These are phyloP conservation scores for Trypanosoma scelopori DNA, from an alignment of 208 protist species.

Conservation along the genomic window DNA sequence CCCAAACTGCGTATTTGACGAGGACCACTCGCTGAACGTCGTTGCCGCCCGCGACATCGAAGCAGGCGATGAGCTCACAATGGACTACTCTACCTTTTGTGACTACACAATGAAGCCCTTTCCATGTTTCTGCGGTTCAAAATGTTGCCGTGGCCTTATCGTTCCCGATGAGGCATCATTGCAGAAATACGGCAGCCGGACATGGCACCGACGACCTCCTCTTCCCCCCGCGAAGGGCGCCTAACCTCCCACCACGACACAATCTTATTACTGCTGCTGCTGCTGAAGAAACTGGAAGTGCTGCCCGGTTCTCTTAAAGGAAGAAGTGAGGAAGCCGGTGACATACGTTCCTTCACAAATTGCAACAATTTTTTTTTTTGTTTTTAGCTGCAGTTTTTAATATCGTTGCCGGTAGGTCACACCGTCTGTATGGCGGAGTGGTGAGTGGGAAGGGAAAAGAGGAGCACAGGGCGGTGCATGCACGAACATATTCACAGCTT, in stretches of 20 bases:
- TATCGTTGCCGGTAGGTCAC: too few species aligned
- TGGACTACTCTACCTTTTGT: slow-evolving; percentile 91
- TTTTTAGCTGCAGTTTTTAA: too few species aligned
- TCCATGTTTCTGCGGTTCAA: slow-evolving; percentile 65
- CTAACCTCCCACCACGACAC: not conserved
- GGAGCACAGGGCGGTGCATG: not conserved
- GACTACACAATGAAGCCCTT: slow-evolving; percentile 87
- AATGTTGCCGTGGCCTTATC: slow-evolving; percentile 62
- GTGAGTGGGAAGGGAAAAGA: too few species aligned
- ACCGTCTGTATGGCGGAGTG: too few species aligned
- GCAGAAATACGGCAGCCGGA: slow-evolving; percentile 56
- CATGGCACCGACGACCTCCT: slow-evolving; percentile 63
- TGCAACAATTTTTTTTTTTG: too few species aligned
- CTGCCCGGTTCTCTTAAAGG: not conserved
- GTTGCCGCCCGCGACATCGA: slow-evolving; percentile 67
- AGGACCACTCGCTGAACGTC: slow-evolving; percentile 85
- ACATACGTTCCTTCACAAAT: too few species aligned
- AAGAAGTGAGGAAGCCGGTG: not conserved
- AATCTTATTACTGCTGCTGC: too few species aligned
- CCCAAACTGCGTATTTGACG: slow-evolving; percentile 81
- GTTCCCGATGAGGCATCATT: slow-evolving; percentile 50
- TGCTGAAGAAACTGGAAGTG: not conserved
- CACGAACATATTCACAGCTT: not conserved
- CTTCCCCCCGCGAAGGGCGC: not conserved
- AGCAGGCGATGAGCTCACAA: slow-evolving; percentile 75